Conservation (phyloP, 257 asterid species). For the Coffea eugenioides region DNA sequence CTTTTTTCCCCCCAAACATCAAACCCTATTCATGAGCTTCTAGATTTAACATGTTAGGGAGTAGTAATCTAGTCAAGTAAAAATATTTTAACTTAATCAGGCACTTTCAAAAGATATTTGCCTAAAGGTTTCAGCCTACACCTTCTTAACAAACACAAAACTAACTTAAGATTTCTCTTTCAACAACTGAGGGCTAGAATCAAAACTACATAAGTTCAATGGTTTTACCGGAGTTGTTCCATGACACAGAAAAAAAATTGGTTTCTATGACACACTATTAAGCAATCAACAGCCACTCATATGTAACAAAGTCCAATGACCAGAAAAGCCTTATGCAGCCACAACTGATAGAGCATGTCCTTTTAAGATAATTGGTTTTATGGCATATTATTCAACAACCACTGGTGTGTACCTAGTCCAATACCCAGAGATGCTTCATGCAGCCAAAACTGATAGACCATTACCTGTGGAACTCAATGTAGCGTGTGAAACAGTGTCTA, state of each 20-base stretch:
- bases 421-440: background rate
- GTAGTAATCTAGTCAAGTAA: background rate
- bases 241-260: background rate
- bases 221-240: background rate
- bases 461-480: conserved; percentile 87
- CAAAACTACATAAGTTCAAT: background rate
- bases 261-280: background rate
- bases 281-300: background rate
- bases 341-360: background rate
- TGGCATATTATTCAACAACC: background rate
- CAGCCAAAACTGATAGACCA: background rate
- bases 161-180: background rate
- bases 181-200: background rate
- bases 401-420: background rate
- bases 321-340: background rate
- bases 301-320: background rate
- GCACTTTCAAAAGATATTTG: background rate
- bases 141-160: background rate
- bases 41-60: background rate
- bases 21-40: background rate
- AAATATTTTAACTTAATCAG: background rate
- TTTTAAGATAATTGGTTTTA: background rate
- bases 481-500: conserved; percentile 94
- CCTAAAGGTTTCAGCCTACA: background rate
- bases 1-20: background rate